Evolutionary conservation across 179 eudicot species (phyloP), one percentile per base, ranked within the genome.

Genomic region (Corrigiola litoralis): DNA sequence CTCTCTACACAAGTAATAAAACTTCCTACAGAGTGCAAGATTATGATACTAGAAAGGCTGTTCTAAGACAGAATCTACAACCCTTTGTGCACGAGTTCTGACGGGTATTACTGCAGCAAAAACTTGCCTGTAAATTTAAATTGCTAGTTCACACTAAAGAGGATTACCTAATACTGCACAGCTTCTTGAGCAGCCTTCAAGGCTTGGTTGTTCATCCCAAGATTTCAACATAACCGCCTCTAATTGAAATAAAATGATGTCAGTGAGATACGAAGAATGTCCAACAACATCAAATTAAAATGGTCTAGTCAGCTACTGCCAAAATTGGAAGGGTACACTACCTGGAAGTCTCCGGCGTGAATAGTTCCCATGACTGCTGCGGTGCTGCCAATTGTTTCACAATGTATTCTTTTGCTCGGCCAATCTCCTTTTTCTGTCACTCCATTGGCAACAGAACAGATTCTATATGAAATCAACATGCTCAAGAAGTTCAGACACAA

Each of bases 401-500:
- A 31, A 92, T 90, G 77, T 85, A 87, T 59, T 87, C 94, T 80
- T 92, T 90, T 25, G 98, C 98, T 21, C 95, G 81, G 47, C 92
- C 94, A 74, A 92, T 90, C 81, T 92, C 98, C 79, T 90, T 92
- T 84, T 87, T 87, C n/a, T 55, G 98, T 75, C 18, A 91, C 98
- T 75, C 98, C 98, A 86, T 92, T 92, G 61, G 97, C 98, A 65
- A 87, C 98, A 63, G 97, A 90, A 75, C 97, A 87, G 59, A 92
- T 92, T 92, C 98, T 92, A 77, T 24, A 84, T 69, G 79, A 80
- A 78, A 82, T 72, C 74, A 87, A 87, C 38, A 69, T 66, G 70
- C 74, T 75, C 72, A 77, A 80, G 74, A 81, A 78, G 72, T 70
- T 85, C 78, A 87, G 67, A 73, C 56, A 75, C 68, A 81, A 66